Base-by-base conservation (phyloP, 306 rosid genomes). In the Prunus salicina region DNA sequence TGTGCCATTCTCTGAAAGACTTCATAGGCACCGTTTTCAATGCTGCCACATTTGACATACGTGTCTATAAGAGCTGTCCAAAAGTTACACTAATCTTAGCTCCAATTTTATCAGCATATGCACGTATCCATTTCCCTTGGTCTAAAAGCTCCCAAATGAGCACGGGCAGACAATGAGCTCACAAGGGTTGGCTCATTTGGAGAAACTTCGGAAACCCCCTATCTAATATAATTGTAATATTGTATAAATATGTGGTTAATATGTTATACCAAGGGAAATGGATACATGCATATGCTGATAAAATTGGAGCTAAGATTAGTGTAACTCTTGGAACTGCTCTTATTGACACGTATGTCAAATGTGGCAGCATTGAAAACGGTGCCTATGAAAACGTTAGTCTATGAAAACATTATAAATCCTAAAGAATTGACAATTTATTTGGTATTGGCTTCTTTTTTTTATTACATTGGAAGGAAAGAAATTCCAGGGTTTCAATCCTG, bases 21-120 rank as follows among this genome's bases (percentile, higher is more conserved):
- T 41, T 84, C 61, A 12, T 82, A 72, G 58, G 30, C 30, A 28
- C 81, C 78, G 67, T 68, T 5, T 19, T 80, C 55, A 18, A 88
- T 80, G 81, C 84, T 64, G 56, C 90, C 88, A 55, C 88, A 86
- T 79, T 85, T 88, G 6, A 82, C 88, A 69, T 88, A 85, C 88
- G 76, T 88, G 75, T 83, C 88, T 53, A 83, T 56, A 10, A 85
- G 82, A 71, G 88, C 83, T 67, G 86, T 82, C 88, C 76, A 3
- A 82, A 63, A 47, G 56, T 72, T 14, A 55, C 47, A 62, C 73
- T 76, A 8, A 77, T 68, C 82, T 53, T 62, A 19, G 56, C 55
- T 56, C 80, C 65, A 41, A 46, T 71, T 79, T 65, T 68, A 64
- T 75, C 62, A 46, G 80, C 28, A 55, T 65, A 74, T 11, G 76